Evolutionary conservation across 1,284 basidiomycete species (phyloP), one percentile per base, ranked within the genome.

Genomic region (Leccinum pachyderme): DNA sequence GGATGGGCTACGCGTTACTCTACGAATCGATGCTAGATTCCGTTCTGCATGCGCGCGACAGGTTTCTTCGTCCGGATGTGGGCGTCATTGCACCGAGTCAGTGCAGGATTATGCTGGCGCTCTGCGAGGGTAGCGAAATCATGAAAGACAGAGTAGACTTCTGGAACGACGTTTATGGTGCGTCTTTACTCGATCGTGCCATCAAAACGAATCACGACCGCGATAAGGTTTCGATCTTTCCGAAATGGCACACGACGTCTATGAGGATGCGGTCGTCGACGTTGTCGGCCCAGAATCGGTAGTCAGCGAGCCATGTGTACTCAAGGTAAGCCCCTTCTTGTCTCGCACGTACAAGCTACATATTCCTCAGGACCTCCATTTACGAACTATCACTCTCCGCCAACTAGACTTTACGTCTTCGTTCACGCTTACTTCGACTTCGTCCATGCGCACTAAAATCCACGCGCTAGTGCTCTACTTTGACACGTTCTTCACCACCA

Each of bases 21-120:
- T 98, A 98, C 73, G 96, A 99, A 73, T 93, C 90, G 46, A 98
- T 98, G 96, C 81, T 98, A 25, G 95, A 98, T 70, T 97, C 94
- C 0, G 96, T 98, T 6, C 76, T 99, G 9, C 75, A 78, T 54
- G 95, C 95, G 0, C 81, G 95, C 25, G 93, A 97, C 69, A 81
- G 86, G 15, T 98, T 94, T 75, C 78, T 98, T 44, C 77, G 78
- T 41, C 81, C 86, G 0, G 75, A 72, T 7, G 79, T 73, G 0
- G 95, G 95, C 1, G 74, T 98, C n/a, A 87, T 99, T 83, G 94
- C 89, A 0, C 96, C 96, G 0, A 93, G 89, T 62, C 92, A 98
- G 66, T 91, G 87, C 58, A 82, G 86, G 59, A 92, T 99, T 76
- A 84, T 91, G 75, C 75, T 98, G 22, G 86, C 81, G 3, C 82